Evolutionary conservation across 352 stramenopile genomes (phyloP).

Genomic region (Hyaloperonospora brassicae): DNA sequence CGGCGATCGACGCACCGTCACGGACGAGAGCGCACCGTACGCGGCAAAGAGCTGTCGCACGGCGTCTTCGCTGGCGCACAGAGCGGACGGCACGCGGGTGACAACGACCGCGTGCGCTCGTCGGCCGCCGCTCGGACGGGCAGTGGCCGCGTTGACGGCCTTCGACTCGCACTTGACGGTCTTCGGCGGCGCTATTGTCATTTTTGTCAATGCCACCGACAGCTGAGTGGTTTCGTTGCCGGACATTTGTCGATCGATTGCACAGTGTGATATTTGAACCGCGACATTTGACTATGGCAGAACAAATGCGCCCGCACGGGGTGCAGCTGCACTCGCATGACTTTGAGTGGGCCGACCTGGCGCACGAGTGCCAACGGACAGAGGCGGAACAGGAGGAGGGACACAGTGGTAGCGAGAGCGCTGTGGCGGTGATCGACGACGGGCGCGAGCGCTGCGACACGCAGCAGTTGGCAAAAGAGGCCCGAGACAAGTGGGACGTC

Average conservation of each 20-base stretch:
- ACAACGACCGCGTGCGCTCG: constrained; percentile 39
- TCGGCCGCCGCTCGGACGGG: constrained; percentile 3
- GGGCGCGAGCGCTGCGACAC: constrained; percentile 6
- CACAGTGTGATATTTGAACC: neutral
- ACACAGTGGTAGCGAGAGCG: too few species aligned
- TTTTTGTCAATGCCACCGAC: neutral
- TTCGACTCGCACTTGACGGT: too few species aligned
- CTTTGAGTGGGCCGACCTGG: constrained; percentile 71
- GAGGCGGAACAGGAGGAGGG: too few species aligned
- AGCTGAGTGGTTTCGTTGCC: neutral
- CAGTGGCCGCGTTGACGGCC: too few species aligned
- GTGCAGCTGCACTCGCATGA: constrained; percentile 70
- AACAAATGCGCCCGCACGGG: constrained; percentile 12
- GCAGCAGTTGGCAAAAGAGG: constrained; percentile 37
- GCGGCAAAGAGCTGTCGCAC: constrained; percentile 40
- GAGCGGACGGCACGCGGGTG: constrained; percentile 40
- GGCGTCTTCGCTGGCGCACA: constrained; percentile 46
- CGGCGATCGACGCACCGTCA: constrained; percentile 31
- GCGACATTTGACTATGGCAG: neutral
- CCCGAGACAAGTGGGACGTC: constrained; percentile 64
- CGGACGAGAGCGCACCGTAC: constrained; percentile 40
- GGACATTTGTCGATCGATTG: too few species aligned
- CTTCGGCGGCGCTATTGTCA: too few species aligned
- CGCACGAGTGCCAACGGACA: constrained; percentile 37
- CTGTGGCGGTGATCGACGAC: neutral